A percentile compares a stretch with the other conserved stretches of the same genome.
phyloP scores from a whole-genome alignment of 805 yeast species.

The Saturnispora besseyi region DNA sequence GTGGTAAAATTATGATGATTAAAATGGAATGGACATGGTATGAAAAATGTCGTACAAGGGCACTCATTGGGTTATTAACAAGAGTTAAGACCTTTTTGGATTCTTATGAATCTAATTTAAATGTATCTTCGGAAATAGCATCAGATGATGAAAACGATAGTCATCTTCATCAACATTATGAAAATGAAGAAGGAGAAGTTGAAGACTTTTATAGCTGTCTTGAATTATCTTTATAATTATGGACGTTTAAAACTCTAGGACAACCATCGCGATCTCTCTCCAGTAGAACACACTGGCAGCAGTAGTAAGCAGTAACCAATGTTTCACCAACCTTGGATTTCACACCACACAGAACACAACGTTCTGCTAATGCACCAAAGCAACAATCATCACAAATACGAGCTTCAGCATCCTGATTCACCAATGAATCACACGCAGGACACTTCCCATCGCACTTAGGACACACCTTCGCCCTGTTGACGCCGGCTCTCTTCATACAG shows the following conservation, averaged over 20 bases:
- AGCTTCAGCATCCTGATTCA: conserved; percentile 57
- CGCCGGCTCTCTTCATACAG: conserved; percentile 83
- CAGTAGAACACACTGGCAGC: conserved; percentile 70
- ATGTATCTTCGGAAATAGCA: background rate
- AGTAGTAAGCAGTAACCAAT: conserved; percentile 62
- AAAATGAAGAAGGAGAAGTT: conserved; percentile 4
- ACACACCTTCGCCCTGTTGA: conserved; percentile 60
- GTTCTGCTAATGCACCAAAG: conserved; percentile 51
- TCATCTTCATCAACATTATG: too few relatives aligned
- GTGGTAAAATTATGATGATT: conserved; percentile 40
- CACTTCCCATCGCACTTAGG: conserved; percentile 86
- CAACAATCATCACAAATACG: conserved; percentile 82
- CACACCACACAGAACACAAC: conserved; percentile 71
- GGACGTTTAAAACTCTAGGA: conserved; percentile 74
- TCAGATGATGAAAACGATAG: background rate
- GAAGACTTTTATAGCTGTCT: conserved; percentile 1
- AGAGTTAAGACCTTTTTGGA: conserved; percentile 26
- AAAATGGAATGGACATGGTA: conserved; percentile 50
- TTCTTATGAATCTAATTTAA: conserved; percentile 8
- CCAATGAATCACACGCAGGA: conserved; percentile 82
- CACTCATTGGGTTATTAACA: background rate
- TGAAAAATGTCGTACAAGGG: conserved; percentile 30
- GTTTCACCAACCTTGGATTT: conserved; percentile 36
- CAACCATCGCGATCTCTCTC: conserved; percentile 91
- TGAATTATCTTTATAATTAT: conserved; percentile 5